Base-by-base conservation (phyloP, 768 basidiomycete genomes). In the Podaxis mareebaensis region DNA sequence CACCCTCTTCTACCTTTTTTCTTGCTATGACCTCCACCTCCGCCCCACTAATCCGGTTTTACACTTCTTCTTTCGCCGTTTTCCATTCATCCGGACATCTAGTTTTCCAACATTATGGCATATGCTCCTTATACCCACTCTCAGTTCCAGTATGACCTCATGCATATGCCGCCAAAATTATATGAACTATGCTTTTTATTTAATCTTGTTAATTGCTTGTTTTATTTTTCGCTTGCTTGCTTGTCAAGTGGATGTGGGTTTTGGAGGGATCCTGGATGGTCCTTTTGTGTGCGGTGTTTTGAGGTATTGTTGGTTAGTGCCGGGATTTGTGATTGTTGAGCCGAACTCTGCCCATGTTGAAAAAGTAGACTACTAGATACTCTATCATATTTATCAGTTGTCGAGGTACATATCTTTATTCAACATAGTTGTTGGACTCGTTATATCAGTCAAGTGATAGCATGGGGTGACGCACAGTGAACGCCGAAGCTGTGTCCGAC, bases 41-140 rank as follows among this genome's bases (percentile, higher is more conserved):
- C 56, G 58, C 62, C 61, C 61, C 56, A 53, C 61, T 68, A 60
- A 20, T 64, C 60, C 61, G 51, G 53, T 57, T 67, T 66, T 66
- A 33, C 56, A 58, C 36, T 63, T 63, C 36, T 63, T 63, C 64
- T 58, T 28, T 42, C 33, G 53, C 53, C 52, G 28, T 51, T 66
- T 44, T 17, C 61, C 24, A 49, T 51, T 49, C 58, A n/a, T 15
- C 54, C 8, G 28, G 48, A 53, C 49, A 55, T 60, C 61, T 13
- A 51, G 49, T 17, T 33, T 10, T 61, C 60, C n/a, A 40, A 55
- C 58, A 36, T 46, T 61, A 55, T 64, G 56, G 57, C 57, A 64
- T 64, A 64, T 64, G 51, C 52, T 28, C 36, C 30, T 39, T 39
- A 51, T 51, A 51, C 33, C 56, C 48, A 20, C 28, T 33, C 17